A percentile compares a stretch with the other conserved stretches of the same genome.
Conservation (phyloP, 208 protist species). For the Jaenimonas drosophilae region DNA sequence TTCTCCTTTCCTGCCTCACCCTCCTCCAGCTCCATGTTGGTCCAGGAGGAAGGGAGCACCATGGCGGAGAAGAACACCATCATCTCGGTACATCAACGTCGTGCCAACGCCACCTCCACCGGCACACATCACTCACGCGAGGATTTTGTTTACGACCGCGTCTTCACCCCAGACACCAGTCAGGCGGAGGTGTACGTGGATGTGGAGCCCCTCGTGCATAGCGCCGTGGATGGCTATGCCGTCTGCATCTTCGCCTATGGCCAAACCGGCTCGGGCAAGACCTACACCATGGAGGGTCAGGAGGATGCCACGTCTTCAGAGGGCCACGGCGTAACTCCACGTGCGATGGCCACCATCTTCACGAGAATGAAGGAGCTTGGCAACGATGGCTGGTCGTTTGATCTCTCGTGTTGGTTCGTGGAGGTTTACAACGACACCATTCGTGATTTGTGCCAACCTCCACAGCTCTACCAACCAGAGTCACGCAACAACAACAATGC, state of each 20-base stretch:
- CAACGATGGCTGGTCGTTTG: slow-evolving; percentile 71
- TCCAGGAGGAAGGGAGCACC: neutral
- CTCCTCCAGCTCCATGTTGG: neutral
- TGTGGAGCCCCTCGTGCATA: slow-evolving; percentile 84
- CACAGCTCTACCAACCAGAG: slow-evolving; percentile 42
- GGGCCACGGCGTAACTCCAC: slow-evolving; percentile 69
- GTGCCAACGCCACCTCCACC: slow-evolving; percentile 65
- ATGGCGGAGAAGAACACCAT: neutral
- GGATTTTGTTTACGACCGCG: slow-evolving; percentile 18
- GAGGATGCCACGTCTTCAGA: slow-evolving; percentile 12
- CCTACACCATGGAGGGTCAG: slow-evolving; percentile 87
- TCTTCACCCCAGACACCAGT: slow-evolving; percentile 16
- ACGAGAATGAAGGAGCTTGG: slow-evolving; percentile 37
- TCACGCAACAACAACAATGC: slow-evolving; percentile 6
- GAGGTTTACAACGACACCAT: slow-evolving; percentile 92
- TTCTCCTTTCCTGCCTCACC: neutral
- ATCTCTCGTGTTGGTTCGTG: slow-evolving; percentile 67
- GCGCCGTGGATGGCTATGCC: slow-evolving; percentile 85
- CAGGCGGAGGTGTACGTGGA: slow-evolving; percentile 81
- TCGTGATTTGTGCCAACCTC: slow-evolving; percentile 70
- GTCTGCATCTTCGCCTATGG: slow-evolving; percentile 91
- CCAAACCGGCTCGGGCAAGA: slow-evolving; percentile 89
- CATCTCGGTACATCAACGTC: slow-evolving; percentile 36
- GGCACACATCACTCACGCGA: slow-evolving; percentile 17
- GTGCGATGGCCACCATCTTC: slow-evolving; percentile 70